Base-by-base conservation (phyloP, 306 rosid species). In the Sophora flavescens region DNA sequence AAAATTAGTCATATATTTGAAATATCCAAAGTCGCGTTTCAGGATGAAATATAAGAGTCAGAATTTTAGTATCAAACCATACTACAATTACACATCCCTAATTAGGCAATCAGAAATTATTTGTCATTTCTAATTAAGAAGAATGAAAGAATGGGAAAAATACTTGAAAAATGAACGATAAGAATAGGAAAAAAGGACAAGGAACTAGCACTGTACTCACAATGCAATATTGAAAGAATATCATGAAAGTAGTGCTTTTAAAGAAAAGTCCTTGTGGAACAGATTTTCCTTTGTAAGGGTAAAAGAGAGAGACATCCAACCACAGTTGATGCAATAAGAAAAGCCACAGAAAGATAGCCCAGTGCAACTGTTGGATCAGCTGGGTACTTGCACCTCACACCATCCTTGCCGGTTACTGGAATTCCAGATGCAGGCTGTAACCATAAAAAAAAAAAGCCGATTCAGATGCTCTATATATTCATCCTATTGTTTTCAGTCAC, bases 371-470 rank as follows among this genome's bases (percentile, higher is more conserved):
- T 88, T 22, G 88, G 93, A 85, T 88, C 95, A 6, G 85, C 7
- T 1, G 90, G 86, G 50, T 77, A 91, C 74, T 84, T 80, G 90
- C 98, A 93, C 35, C 76, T 87, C 1, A 91, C 88, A 56, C 87
- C 84, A 63, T 66, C 87, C 67, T 86, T 84, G 33, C 79, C 78
- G 0, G 63, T 1, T 30, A 88, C 69, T 3, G 95, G 88, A 5
- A 70, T 88, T 59, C 98, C 98, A 45, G 95, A n/a, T 57, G 88
- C 88, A 71, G 97, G 97, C 95, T 93, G 88, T 61, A 51, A 65
- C 54, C 9, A 73, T 7, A 14, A 14, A 30, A 61, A 8, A 1
- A 4, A 22, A 1, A 22, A 22, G 22, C 13, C 39, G 6, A 28
- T 6, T 66, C 39, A 66, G 58, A 15, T 32, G 41, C 6, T 36